Conservation (phyloP, 2,329 filamentous ascomycete genomes). For the Lachnellula subtilissima region DNA sequence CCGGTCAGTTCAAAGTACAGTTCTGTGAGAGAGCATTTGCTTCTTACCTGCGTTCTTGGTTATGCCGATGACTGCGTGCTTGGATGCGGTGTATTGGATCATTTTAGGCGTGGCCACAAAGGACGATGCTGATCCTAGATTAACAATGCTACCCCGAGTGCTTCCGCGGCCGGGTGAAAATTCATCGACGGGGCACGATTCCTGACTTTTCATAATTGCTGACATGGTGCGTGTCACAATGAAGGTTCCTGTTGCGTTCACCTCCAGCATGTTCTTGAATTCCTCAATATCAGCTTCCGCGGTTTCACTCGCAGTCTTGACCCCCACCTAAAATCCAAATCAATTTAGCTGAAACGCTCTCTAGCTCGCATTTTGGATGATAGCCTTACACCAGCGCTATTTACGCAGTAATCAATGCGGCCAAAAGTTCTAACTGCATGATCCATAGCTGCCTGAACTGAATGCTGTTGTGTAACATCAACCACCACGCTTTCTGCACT, state of each 20-base stretch:
- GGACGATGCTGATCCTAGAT: slow-evolving; percentile 8
- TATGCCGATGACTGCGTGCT: slow-evolving; percentile 10
- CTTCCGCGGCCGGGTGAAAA: background rate
- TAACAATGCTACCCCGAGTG: slow-evolving; percentile 8
- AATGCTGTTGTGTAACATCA: slow-evolving; percentile 1
- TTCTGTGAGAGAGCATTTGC: background rate
- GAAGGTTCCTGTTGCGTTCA: slow-evolving; percentile 8
- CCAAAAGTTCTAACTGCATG: slow-evolving; percentile 2
- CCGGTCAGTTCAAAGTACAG: background rate
- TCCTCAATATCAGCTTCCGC: slow-evolving; percentile 6
- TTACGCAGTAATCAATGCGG: slow-evolving; percentile 11
- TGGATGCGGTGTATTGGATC: slow-evolving; percentile 10
- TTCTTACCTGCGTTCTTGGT: slow-evolving; percentile 8
- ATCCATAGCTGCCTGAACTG: background rate
- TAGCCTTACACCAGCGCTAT: slow-evolving; percentile 9
- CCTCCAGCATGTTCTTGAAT: slow-evolving; percentile 3
- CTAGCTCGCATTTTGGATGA: background rate
- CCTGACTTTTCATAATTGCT: slow-evolving; percentile 5
- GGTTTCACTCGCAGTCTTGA: background rate
- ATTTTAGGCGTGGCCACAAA: slow-evolving; percentile 6
- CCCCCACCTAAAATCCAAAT: slow-evolving; percentile 1
- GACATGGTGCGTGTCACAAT: background rate
- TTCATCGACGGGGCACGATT: background rate
- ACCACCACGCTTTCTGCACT: background rate
- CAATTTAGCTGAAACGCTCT: background rate